Evolutionary conservation across 2,329 filamentous ascomycete genomes (phyloP).

Genomic region (Clarireedia sp.): DNA sequence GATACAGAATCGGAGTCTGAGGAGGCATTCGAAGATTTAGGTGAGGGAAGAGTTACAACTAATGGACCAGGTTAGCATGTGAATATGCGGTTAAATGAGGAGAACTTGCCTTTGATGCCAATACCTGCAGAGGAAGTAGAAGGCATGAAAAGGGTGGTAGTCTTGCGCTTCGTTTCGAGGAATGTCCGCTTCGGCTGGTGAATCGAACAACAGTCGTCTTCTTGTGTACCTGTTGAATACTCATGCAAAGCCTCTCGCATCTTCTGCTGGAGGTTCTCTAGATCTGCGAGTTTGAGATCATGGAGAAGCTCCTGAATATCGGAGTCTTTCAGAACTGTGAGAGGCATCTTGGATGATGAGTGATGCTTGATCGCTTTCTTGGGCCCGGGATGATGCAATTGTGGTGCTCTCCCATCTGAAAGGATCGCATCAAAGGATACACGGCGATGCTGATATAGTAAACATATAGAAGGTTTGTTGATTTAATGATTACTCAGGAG

Average conservation of each 20-base stretch:
- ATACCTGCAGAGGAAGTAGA: slow-evolving; percentile 55
- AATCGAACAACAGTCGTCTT: slow-evolving; percentile 31
- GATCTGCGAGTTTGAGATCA: slow-evolving; percentile 43
- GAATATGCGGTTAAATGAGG: background rate
- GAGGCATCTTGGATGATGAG: slow-evolving; percentile 36
- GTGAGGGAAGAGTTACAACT: slow-evolving; percentile 57
- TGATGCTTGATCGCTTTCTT: background rate
- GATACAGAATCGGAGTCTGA: slow-evolving; percentile 17
- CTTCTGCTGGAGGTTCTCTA: slow-evolving; percentile 42
- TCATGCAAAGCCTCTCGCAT: slow-evolving; percentile 49
- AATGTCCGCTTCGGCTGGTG: slow-evolving; percentile 48
- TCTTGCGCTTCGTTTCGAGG: slow-evolving; percentile 41
- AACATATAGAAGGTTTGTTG: too few relatives aligned
- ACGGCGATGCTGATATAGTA: too few relatives aligned
- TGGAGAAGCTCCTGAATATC: slow-evolving; percentile 49
- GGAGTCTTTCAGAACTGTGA: slow-evolving; percentile 50
- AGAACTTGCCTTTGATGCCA: slow-evolving; percentile 54
- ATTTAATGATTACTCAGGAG: too few relatives aligned
- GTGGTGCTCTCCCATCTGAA: background rate
- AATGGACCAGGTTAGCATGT: slow-evolving; percentile 7
- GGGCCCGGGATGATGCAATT: background rate
- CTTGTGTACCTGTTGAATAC: slow-evolving; percentile 49
- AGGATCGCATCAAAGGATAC: too few relatives aligned
- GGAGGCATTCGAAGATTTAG: slow-evolving; percentile 12
- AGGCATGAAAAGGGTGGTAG: slow-evolving; percentile 68